Evolutionary conservation across 495 filamentous ascomycete genomes (phyloP).

Genomic region (Podospora tetraspora): DNA sequence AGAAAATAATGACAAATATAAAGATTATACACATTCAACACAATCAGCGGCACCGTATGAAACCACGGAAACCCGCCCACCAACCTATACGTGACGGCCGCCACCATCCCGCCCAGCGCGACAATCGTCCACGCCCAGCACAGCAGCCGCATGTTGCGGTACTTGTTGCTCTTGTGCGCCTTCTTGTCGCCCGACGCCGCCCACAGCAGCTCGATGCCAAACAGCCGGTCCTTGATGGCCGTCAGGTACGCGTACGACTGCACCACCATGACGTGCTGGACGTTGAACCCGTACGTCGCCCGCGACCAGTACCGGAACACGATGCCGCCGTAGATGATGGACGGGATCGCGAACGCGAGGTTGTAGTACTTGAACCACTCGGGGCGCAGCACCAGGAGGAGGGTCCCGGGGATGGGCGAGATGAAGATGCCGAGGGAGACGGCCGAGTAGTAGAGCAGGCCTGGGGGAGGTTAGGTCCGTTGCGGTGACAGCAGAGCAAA

Average conservation of each 20-base stretch:
- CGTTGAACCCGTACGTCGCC: slow-evolving; percentile 32
- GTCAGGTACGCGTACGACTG: slow-evolving; percentile 33
- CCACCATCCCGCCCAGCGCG: slow-evolving; percentile 20
- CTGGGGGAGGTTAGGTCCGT: slow-evolving; percentile 3
- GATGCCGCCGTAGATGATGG: slow-evolving; percentile 28
- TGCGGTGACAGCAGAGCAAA: too few relatives aligned
- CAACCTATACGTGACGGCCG: slow-evolving; percentile 24
- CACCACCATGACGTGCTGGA: slow-evolving; percentile 34
- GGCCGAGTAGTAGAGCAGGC: slow-evolving; percentile 33
- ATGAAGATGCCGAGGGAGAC: slow-evolving; percentile 34
- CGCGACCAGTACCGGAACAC: slow-evolving; percentile 31
- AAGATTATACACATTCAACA: slow-evolving; percentile 28
- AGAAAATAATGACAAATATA: slow-evolving; percentile 30
- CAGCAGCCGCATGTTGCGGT: slow-evolving; percentile 30
- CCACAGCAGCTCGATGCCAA: slow-evolving; percentile 32
- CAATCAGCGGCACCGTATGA: slow-evolving; percentile 27
- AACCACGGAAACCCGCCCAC: slow-evolving; percentile 24
- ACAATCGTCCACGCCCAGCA: slow-evolving; percentile 28
- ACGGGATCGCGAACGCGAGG: slow-evolving; percentile 31
- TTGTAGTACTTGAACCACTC: slow-evolving; percentile 36
- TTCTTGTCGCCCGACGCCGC: slow-evolving; percentile 33
- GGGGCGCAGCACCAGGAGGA: slow-evolving; percentile 27
- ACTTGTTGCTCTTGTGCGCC: slow-evolving; percentile 33
- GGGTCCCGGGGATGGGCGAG: slow-evolving; percentile 30
- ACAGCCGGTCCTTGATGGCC: slow-evolving; percentile 31